These are phyloP conservation scores for Eutrema yunnanense DNA, from an alignment of 345 rosid genomes.

Conservation along the genomic window DNA sequence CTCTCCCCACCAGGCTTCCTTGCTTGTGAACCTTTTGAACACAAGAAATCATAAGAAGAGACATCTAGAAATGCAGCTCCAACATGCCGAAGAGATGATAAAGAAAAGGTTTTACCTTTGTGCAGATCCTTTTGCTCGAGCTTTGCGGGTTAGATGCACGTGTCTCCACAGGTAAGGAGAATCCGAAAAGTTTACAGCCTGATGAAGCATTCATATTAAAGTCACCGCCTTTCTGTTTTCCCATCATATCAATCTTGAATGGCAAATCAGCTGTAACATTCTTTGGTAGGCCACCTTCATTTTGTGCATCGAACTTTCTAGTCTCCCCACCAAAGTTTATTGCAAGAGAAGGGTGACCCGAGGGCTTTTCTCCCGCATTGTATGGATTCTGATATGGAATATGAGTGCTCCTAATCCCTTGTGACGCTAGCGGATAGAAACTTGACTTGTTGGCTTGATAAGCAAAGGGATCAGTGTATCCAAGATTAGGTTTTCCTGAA, in stretches of 20 bases:
- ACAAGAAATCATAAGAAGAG: background rate
- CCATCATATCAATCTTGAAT: conserved; percentile 30
- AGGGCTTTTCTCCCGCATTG: conserved; percentile 30
- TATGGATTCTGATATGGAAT: conserved; percentile 51
- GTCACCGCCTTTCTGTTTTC: conserved; percentile 33
- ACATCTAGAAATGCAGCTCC: conserved; percentile 1
- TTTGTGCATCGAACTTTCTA: conserved; percentile 35
- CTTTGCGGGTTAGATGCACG: conserved; percentile 43
- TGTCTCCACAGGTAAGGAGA: conserved; percentile 54
- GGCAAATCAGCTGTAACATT: conserved; percentile 35
- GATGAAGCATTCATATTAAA: conserved; percentile 33
- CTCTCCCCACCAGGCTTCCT: conserved; percentile 91
- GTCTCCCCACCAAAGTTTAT: conserved; percentile 27
- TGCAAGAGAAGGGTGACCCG: conserved; percentile 14
- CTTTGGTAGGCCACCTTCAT: conserved; percentile 36
- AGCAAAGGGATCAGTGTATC: conserved; percentile 41
- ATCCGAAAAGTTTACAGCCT: conserved; percentile 85
- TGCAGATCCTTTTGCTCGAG: conserved; percentile 85
- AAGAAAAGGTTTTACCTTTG: conserved; percentile 53
- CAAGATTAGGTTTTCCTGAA: conserved; percentile 46
- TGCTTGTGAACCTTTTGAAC: conserved; percentile 83
- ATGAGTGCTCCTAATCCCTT: conserved; percentile 38
- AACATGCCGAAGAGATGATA: conserved; percentile 7
- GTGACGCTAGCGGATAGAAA: conserved; percentile 47
- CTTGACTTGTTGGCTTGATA: conserved; percentile 44